phyloP scores from a whole-genome alignment of 2,329 filamentous ascomycete genomes.

The Emericellopsis cladophorae region DNA sequence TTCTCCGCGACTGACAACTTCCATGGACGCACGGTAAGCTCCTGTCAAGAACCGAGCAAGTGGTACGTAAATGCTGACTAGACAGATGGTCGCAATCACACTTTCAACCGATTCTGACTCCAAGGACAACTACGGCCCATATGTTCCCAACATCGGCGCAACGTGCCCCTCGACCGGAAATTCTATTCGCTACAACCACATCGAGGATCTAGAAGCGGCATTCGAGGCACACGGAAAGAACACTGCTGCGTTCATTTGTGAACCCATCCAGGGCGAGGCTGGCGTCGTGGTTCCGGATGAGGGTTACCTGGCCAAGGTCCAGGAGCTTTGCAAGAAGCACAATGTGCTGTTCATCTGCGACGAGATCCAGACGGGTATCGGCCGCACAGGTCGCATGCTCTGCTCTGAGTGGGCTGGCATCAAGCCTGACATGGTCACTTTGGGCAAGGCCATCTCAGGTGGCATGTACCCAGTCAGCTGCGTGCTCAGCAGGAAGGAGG shows the following conservation, averaged over 20 bases:
- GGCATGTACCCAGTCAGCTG: constrained; percentile 99
- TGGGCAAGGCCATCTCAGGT: constrained; percentile 95
- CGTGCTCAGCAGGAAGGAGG: constrained; percentile 74
- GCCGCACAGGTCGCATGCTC: constrained; percentile 84
- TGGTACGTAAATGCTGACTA: background rate
- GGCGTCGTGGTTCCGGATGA: constrained; percentile 92
- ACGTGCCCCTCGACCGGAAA: constrained; percentile 60
- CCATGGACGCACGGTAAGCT: constrained; percentile 79
- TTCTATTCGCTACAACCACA: constrained; percentile 75
- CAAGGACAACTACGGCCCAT: constrained; percentile 92
- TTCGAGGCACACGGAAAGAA: constrained; percentile 72
- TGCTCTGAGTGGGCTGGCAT: constrained; percentile 92
- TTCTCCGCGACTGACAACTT: constrained; percentile 87
- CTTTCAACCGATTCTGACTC: constrained; percentile 94
- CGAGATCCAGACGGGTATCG: constrained; percentile 97
- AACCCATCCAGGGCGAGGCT: constrained; percentile 95
- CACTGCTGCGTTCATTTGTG: constrained; percentile 85
- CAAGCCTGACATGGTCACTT: constrained; percentile 86
- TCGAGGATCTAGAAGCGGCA: constrained; percentile 65
- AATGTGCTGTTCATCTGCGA: constrained; percentile 95
- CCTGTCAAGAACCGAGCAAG: background rate
- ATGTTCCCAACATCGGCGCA: constrained; percentile 79
- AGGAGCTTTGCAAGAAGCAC: constrained; percentile 83
- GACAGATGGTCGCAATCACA: constrained; percentile 81
- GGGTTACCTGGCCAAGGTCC: constrained; percentile 69